These are phyloP conservation scores for Ustilago shanxiensis DNA, from an alignment of 1,284 basidiomycete species.

Conservation along the genomic window DNA sequence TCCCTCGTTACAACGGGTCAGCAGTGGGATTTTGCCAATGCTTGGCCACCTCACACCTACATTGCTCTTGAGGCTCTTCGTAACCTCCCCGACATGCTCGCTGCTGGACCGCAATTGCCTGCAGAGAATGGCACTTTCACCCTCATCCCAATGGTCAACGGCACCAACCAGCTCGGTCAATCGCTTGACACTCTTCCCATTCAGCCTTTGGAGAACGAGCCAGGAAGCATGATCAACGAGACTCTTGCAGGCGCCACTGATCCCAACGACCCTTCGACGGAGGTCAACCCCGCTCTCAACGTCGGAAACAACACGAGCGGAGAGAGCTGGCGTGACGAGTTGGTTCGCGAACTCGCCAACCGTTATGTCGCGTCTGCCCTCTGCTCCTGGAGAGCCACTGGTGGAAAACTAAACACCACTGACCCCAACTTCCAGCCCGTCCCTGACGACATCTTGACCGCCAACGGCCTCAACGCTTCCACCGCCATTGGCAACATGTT, in stretches of 20 bases:
- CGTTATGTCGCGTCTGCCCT: slow-evolving; percentile 84
- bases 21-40: slow-evolving; percentile 77
- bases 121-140: slow-evolving; percentile 75
- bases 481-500: slow-evolving; percentile 73
- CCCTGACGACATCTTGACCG: slow-evolving; percentile 23
- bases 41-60: slow-evolving; percentile 70
- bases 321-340: slow-evolving; percentile 78
- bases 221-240: slow-evolving; percentile 67
- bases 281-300: slow-evolving; percentile 75
- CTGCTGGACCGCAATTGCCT: slow-evolving; percentile 74
- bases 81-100: slow-evolving; percentile 79
- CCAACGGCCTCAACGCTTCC: slow-evolving; percentile 59
- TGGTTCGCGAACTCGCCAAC: slow-evolving; percentile 82
- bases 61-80: slow-evolving; percentile 83
- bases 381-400: slow-evolving; percentile 83
- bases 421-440: slow-evolving; percentile 74
- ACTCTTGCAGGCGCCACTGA: slow-evolving; percentile 75
- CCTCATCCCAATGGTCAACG: slow-evolving; percentile 75
- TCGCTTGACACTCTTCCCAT: slow-evolving; percentile 77
- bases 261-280: slow-evolving; percentile 29
- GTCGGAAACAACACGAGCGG: slow-evolving; percentile 77
- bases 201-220: slow-evolving; percentile 74
- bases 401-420: slow-evolving; percentile 81
- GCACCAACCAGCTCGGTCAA: slow-evolving; percentile 78
- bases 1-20: slow-evolving; percentile 82